Evolutionary conservation across 2,329 filamentous ascomycete genomes (phyloP).

Genomic region (Aspergillus clavatus): DNA sequence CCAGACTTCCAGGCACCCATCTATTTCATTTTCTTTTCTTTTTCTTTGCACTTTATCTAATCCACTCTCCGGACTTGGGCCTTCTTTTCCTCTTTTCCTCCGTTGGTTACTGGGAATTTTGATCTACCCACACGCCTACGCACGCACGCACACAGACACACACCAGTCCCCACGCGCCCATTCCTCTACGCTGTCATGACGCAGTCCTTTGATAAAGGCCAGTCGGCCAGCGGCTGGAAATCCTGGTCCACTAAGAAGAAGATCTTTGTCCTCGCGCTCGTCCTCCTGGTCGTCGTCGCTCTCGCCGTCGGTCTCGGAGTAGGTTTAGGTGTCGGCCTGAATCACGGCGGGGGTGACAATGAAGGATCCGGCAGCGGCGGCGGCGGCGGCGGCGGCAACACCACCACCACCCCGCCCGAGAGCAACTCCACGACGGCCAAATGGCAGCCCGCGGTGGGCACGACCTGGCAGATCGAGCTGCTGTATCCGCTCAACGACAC

Average conservation of each 20-base stretch:
- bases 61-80: too few relatives aligned
- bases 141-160: too few relatives aligned
- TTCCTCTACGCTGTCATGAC: conserved; percentile 8
- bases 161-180: too few relatives aligned
- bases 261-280: conserved; percentile 21
- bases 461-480: conserved; percentile 61
- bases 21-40: background rate
- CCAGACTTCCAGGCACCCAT: too few relatives aligned
- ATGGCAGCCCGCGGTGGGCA: conserved; percentile 52
- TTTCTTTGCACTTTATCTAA: too few relatives aligned
- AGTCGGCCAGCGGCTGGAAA: conserved; percentile 18
- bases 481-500: conserved; percentile 38
- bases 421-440: conserved; percentile 23
- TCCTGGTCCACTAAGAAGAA: conserved; percentile 33
- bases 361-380: conserved; percentile 18
- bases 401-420: conserved; percentile 1
- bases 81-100: too few relatives aligned
- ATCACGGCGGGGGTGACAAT: conserved; percentile 22
- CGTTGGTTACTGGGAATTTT: too few relatives aligned
- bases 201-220: conserved; percentile 13
- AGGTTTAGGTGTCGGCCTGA: conserved; percentile 55
- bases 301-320: conserved; percentile 54
- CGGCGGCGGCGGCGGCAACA: conserved; percentile 18
- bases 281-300: conserved; percentile 37
- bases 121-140: too few relatives aligned